Conservation (phyloP, 306 rosid genomes). For the Cotoneaster glaucophyllus region DNA sequence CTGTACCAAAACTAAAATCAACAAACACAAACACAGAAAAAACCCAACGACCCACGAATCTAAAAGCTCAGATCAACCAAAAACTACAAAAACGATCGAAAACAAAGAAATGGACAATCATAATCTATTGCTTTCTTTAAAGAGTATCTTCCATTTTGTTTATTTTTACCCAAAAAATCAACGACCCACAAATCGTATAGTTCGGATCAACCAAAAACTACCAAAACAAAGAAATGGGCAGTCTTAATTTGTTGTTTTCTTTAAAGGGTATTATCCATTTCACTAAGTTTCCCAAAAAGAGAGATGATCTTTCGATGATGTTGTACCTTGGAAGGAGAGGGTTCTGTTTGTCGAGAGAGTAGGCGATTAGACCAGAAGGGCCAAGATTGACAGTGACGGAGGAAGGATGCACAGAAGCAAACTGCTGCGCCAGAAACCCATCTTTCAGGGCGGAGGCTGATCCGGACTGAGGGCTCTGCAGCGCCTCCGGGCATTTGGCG, state of each 20-base stretch:
- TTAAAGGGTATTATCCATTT: not conserved
- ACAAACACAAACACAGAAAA: not conserved
- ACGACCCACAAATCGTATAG: not conserved
- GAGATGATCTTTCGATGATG: not conserved
- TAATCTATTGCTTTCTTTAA: not conserved
- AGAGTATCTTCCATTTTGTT: not conserved
- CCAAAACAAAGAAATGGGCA: not conserved
- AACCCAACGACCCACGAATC: not conserved
- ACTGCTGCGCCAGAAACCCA: slow-evolving; percentile 54
- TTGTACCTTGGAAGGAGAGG: slow-evolving; percentile 82
- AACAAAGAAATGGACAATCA: not conserved
- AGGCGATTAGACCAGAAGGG: slow-evolving; percentile 51
- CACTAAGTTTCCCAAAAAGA: not conserved
- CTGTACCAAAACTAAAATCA: not conserved
- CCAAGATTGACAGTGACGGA: slow-evolving; percentile 71
- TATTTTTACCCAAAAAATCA: not conserved
- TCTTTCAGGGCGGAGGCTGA: slow-evolving; percentile 66
- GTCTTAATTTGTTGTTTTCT: not conserved
- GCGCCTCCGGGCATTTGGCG: slow-evolving; percentile 80
- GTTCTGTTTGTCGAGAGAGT: slow-evolving; percentile 57
- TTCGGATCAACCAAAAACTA: not conserved
- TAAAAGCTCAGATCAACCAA: slow-evolving; percentile 3
- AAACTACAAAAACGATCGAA: not conserved
- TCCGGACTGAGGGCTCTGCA: slow-evolving; percentile 52
- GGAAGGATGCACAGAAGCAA: slow-evolving; percentile 53